Evolutionary conservation across 176 grass and related monocot species (phyloP), one percentile per base, ranked within the genome.

Genomic region (Echinochloa phyllopogon): DNA sequence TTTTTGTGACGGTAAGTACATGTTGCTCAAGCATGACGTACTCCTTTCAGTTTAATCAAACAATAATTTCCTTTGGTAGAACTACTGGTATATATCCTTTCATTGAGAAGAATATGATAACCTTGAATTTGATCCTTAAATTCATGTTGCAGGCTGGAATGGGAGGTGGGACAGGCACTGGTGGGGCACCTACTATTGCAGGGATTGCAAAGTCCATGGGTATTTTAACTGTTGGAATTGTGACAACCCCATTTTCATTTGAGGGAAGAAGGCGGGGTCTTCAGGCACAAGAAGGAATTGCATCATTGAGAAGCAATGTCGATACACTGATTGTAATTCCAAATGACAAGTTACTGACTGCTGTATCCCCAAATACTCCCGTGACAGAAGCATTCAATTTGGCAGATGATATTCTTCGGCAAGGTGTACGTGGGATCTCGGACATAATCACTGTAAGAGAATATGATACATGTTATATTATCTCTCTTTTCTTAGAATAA

Each of bases 241-340:
- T 91, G 50, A 96, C 94, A n/a, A 93, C 89, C 3, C 94, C 94
- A 6, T 96, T 96, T 87, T 87, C 94, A 57, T 96, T 96, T 25
- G 91, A 93, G 87, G 94, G 94, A 52, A 86, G 94, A 72, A 93
- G 91, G 69, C 87, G 94, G 13, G 89, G 86, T 59, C 88, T 96
- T 37, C 94, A 96, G 77, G 94, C 94, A 72, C 94, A 96, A 48
- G 94, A 96, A 88, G 94, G 94, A 80, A 96, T 91, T 76, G 91
- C 91, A 10, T 83, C 91, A 11, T 76, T 96, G 23, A 87, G 94
- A 67, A 91, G 92, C 87, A 96, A 90, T 83, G 94, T 96, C 17
- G 94, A 96, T 85, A 96, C 94, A 18, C 84, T 96, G 51, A 96
- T 96, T 49, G 89, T 96, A 69, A 96, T 96, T 74, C 91, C 91